Conservation (phyloP, 495 filamentous ascomycete genomes). For the Lindgomyces ingoldianus region DNA sequence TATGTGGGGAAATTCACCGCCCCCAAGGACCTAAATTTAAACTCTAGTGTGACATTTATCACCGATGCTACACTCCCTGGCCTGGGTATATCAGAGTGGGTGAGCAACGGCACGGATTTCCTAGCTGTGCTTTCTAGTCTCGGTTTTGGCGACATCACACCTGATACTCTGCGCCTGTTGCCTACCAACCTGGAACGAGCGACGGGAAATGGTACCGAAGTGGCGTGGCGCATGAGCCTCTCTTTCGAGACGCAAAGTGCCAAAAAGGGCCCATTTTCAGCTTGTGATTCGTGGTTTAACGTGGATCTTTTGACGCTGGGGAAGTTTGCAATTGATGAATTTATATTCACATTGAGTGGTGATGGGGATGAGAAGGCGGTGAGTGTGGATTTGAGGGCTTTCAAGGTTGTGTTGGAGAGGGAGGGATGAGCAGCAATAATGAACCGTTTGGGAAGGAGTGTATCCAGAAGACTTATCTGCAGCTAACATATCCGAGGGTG, state of each 20-base stretch:
- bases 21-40: constrained; percentile 16
- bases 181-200: constrained; percentile 44
- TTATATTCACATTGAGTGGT: constrained; percentile 51
- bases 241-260: constrained; percentile 40
- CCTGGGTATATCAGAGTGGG: constrained; percentile 51
- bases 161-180: constrained; percentile 49
- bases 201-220: constrained; percentile 28
- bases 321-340: constrained; percentile 52
- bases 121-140: constrained; percentile 37
- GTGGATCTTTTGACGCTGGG: constrained; percentile 51
- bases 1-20: constrained; percentile 51
- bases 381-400: constrained; percentile 50
- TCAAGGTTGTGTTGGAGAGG: constrained; percentile 39
- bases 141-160: constrained; percentile 32
- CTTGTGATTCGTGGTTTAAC: constrained; percentile 53
- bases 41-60: constrained; percentile 43
- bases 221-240: constrained; percentile 53
- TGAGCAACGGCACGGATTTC: constrained; percentile 53
- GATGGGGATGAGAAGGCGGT: constrained; percentile 48
- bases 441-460: no score
- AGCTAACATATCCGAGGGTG: no score
- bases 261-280: constrained; percentile 21
- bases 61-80: constrained; percentile 49
- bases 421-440: no score
- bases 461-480: no score